Percentiles rank a stretch among this genome's conserved stretches.
Conservation (phyloP, 352 stramenopile species). For the Globisporangium yorkense region DNA sequence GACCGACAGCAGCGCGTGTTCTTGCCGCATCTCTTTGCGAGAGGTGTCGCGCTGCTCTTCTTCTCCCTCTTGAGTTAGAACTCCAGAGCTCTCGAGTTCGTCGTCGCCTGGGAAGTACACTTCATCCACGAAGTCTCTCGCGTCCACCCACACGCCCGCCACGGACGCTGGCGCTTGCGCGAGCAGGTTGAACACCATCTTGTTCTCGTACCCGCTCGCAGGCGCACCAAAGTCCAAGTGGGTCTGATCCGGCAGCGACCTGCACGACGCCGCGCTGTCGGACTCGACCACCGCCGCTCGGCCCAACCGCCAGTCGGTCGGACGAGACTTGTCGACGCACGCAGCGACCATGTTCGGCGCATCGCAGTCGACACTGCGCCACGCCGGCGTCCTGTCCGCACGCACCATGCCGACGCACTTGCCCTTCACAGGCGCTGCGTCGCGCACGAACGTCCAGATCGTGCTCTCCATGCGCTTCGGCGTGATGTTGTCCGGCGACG, state of each 20-base stretch:
- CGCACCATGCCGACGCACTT: constrained; percentile 54
- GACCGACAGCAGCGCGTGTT: constrained; percentile 10
- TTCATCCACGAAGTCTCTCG: constrained; percentile 25
- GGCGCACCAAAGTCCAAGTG: constrained; percentile 31
- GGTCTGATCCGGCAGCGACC: not conserved
- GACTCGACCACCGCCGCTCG: constrained; percentile 23
- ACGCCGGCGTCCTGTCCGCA: constrained; percentile 14
- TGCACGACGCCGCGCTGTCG: constrained; percentile 21
- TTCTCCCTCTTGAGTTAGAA: not conserved
- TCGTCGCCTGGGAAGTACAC: constrained; percentile 21
- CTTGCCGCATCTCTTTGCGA: constrained; percentile 2
- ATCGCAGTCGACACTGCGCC: constrained; percentile 57
- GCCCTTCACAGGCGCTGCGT: constrained; percentile 20
- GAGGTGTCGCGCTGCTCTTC: not conserved
- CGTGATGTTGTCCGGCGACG: constrained; percentile 80
- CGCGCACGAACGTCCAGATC: constrained; percentile 46
- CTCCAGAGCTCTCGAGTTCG: not conserved
- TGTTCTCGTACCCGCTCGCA: constrained; percentile 52
- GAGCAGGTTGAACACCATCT: constrained; percentile 33
- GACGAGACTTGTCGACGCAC: constrained; percentile 26
- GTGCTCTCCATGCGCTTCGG: constrained; percentile 75
- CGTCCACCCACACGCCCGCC: constrained; percentile 45
- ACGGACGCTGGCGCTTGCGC: constrained; percentile 18
- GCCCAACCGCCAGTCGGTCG: constrained; percentile 33
- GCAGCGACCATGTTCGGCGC: constrained; percentile 31